A percentile compares a stretch with the other conserved stretches of the same genome.
phyloP scores from a whole-genome alignment of 2,329 filamentous ascomycete genomes.

The Fusarium praegraminearum region DNA sequence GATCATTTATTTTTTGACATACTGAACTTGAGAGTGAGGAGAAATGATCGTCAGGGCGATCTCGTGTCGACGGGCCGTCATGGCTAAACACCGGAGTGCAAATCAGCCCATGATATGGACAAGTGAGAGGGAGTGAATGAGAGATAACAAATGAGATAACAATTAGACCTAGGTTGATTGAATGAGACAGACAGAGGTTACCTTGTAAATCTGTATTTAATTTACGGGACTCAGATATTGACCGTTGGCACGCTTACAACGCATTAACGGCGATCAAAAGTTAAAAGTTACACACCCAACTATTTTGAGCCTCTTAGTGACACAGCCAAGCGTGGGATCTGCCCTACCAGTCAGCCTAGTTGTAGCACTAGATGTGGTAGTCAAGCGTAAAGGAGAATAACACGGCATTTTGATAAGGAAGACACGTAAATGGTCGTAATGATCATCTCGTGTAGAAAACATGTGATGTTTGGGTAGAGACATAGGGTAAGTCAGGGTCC shows the following conservation, averaged over 20 bases:
- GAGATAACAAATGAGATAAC: background rate
- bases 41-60: background rate
- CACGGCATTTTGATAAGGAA: background rate
- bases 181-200: background rate
- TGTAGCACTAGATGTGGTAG: background rate
- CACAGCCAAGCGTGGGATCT: background rate
- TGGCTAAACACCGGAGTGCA: constrained; percentile 24
- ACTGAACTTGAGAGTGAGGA: background rate
- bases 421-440: too few species aligned
- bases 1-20: background rate
- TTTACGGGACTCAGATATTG: rapidly evolving
- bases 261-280: background rate
- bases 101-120: too few species aligned
- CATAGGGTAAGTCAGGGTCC: constrained; percentile 11
- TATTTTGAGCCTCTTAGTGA: background rate
- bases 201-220: background rate
- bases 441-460: background rate
- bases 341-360: background rate
- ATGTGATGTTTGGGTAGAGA: background rate
- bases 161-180: background rate
- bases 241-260: rapidly evolving
- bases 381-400: background rate
- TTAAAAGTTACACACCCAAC: background rate
- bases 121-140: background rate
- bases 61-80: constrained; percentile 10